phyloP scores from a whole-genome alignment of 176 grass and related monocot genomes.

The Raddia distichophylla region DNA sequence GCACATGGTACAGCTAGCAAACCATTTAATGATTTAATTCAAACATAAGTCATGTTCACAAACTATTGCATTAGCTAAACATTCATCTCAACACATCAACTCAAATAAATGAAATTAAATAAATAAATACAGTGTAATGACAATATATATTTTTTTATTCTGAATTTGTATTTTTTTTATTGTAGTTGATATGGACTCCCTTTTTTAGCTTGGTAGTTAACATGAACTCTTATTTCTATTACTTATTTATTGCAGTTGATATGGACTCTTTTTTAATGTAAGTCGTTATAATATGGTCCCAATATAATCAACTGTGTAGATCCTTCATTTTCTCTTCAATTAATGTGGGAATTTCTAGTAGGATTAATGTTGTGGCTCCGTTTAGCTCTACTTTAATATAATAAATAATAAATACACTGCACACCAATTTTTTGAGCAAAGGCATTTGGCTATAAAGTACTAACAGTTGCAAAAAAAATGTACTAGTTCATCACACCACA shows the following conservation, averaged over 20 bases:
- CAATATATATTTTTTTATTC: background rate
- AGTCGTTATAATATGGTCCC: too few species aligned
- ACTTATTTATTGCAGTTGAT: too few species aligned
- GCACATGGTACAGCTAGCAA: background rate
- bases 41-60: background rate
- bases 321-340: too few species aligned
- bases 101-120: constrained; percentile 3
- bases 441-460: background rate
- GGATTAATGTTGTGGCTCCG: too few species aligned
- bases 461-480: constrained; percentile 2
- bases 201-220: too few species aligned
- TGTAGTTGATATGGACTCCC: too few species aligned
- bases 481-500: constrained; percentile 7
- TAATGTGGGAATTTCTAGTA: too few species aligned
- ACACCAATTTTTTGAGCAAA: constrained; percentile 11
- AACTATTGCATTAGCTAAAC: background rate
- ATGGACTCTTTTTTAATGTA: too few species aligned
- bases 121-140: background rate
- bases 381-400: too few species aligned
- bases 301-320: too few species aligned
- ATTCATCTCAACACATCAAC: background rate
- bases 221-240: too few species aligned
- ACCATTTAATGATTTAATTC: background rate
- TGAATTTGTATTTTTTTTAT: too few species aligned
- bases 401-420: background rate